These are phyloP conservation scores for Penicillium macrosclerotiorum DNA, from an alignment of 495 filamentous ascomycete species.

Conservation along the genomic window DNA sequence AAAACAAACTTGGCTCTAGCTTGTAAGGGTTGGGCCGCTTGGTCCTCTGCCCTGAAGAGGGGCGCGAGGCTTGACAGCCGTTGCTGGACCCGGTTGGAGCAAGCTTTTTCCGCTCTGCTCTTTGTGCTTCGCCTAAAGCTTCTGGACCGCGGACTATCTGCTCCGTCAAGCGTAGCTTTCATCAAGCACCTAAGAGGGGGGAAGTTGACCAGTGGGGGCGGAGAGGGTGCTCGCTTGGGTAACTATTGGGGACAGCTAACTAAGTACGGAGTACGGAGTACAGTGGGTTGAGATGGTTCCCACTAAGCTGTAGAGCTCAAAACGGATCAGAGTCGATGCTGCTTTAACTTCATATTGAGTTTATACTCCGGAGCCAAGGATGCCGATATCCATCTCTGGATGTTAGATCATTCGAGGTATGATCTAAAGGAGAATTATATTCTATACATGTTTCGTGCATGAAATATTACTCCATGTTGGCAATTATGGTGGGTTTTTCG, in stretches of 20 bases:
- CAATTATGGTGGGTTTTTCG: too few relatives aligned
- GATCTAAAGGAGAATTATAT: too few relatives aligned
- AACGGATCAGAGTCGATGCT: too few relatives aligned
- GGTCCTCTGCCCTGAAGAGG: too few relatives aligned
- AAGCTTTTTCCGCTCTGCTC: slow-evolving; percentile 22
- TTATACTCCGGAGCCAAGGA: too few relatives aligned
- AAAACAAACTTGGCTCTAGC: slow-evolving; percentile 12
- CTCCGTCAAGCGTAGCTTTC: slow-evolving; percentile 5
- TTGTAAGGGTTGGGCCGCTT: slow-evolving; percentile 11
- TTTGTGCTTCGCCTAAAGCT: slow-evolving; percentile 1
- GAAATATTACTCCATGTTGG: too few relatives aligned
- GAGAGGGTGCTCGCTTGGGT: neutral
- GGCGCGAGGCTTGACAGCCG: slow-evolving; percentile 24
- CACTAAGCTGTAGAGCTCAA: too few relatives aligned
- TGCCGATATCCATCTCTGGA: too few relatives aligned
- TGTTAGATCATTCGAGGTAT: too few relatives aligned
- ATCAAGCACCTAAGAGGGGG: neutral
- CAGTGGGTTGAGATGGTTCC: neutral
- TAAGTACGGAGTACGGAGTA: slow-evolving; percentile 1
- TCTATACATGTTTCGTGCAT: too few relatives aligned
- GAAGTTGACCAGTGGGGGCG: neutral
- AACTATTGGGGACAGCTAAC: neutral
- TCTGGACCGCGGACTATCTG: slow-evolving; percentile 10
- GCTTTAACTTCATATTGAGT: too few relatives aligned
- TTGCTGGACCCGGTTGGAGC: slow-evolving; percentile 15